These are phyloP conservation scores for Suhomyces maxii DNA, from an alignment of 1,139 yeast genomes.

Conservation along the genomic window DNA sequence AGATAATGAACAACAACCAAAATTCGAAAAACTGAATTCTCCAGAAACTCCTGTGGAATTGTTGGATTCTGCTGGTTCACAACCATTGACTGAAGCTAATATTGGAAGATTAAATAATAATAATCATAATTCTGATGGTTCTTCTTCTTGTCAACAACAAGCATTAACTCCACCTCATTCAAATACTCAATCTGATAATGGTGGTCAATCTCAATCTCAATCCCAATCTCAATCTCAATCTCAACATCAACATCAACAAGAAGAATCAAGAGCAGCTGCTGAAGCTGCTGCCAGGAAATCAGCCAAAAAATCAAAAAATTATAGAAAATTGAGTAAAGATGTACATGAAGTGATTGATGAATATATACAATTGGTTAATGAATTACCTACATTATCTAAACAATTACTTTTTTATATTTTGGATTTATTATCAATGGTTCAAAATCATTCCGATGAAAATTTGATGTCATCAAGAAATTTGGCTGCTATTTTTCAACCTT, in stretches of 20 bases:
- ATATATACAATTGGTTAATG: conserved; percentile 66
- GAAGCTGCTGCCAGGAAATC: conserved; percentile 18
- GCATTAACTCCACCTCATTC: conserved; percentile 5
- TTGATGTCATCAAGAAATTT: conserved; percentile 91
- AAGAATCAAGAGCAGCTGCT: conserved; percentile 11
- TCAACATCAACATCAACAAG: conserved; percentile 1
- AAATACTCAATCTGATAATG: conserved; percentile 9
- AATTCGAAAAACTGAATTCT: neutral
- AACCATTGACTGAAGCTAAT: conserved; percentile 35
- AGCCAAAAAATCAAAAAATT: conserved; percentile 25
- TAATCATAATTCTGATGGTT: conserved; percentile 8
- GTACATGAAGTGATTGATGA: conserved; percentile 69
- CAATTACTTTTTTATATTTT: conserved; percentile 86
- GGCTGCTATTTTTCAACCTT: conserved; percentile 96
- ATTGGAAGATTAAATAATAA: conserved; percentile 26
- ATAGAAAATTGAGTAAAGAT: conserved; percentile 53
- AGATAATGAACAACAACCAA: neutral
- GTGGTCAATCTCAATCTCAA: conserved; percentile 1
- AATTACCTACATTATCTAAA: conserved; percentile 67
- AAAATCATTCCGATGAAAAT: conserved; percentile 73
- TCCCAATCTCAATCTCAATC: conserved; percentile 1
- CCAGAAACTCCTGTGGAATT: conserved; percentile 8
- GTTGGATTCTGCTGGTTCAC: conserved; percentile 20
- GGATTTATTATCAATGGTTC: conserved; percentile 84
- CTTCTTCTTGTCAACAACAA: conserved; percentile 8